Evolutionary conservation across 2,329 filamentous ascomycete genomes (phyloP), one percentile per base, ranked within the genome.

Genomic region (Pseudogymnoascus sp.): DNA sequence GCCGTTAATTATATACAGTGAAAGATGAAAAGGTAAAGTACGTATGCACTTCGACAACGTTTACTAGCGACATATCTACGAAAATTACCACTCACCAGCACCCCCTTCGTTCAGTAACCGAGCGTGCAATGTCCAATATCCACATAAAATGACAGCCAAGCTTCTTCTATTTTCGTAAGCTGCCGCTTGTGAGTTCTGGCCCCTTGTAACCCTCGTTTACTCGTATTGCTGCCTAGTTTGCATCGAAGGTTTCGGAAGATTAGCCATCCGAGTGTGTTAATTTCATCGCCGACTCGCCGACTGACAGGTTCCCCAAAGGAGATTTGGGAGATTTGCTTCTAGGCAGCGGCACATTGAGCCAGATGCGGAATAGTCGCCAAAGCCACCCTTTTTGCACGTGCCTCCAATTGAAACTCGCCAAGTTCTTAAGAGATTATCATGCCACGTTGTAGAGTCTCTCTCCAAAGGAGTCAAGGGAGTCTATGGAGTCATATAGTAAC

Each of bases 141-240:
- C 50, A 56, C 50, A 56, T 56, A 21, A 56, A 56, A 56, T 56
- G 50, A 21, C 28, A 36, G 50, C 50, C 50, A 56, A 56, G 50
- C 50, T 34, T 56, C 50, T 14, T 31, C 50, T 21, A 37, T 12
- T 56, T 34, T 56, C 28, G 50, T 56, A 56, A 36, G 50, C 28
- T 5, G 12, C 50, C 10, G 5, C 25, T 34, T 10, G 28, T 31
- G 3, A 31, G 21, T 23, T 23, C 28, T 31, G 3, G 6, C 28
- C 28, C 3, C 28, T 23, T 7, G 23, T 53, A 11, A 21, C 8
- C 2, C 28, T 34, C 25, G 25, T 56, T 34, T 56, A 56, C 46
- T 56, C 50, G 50, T 56, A 34, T 34, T 2, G 16, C 34, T 56
- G 50, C 25, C 50, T 56, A 34, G 16, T 56, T 56, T 56, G 3